Percentiles rank a stretch among this genome's conserved stretches.
Conservation (phyloP, 164 flowering plant species). For the Platanus orientalis region DNA sequence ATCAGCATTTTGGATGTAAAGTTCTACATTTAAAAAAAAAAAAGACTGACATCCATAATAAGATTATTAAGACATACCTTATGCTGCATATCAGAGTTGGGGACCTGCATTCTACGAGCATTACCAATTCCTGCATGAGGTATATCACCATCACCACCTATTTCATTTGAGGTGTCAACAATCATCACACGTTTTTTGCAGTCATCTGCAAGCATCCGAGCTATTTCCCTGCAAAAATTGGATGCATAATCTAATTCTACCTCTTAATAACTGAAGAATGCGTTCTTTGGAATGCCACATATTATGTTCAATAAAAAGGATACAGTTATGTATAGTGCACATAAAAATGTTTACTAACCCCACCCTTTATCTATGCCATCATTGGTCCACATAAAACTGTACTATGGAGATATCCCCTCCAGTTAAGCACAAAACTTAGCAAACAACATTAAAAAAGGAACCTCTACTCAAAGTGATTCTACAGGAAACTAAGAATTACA, state of each 20-base stretch:
- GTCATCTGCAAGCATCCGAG: conserved; percentile 95
- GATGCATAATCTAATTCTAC: not conserved
- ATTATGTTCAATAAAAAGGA: too few relatives aligned
- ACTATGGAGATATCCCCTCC: not conserved
- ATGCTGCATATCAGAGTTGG: conserved; percentile 78
- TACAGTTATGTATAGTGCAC: too few relatives aligned
- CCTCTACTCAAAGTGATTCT: not conserved
- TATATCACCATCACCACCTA: conserved; percentile 98
- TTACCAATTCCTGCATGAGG: conserved; percentile 94
- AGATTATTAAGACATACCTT: conserved; percentile 38
- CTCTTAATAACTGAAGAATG: not conserved
- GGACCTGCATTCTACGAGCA: conserved; percentile 97
- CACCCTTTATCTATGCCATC: too few relatives aligned
- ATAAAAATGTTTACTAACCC: too few relatives aligned
- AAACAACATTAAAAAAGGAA: too few relatives aligned
- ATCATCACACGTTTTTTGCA: conserved; percentile 88
- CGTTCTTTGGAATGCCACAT: not conserved
- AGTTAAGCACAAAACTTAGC: not conserved
- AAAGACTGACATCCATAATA: not conserved
- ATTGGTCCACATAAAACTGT: not conserved
- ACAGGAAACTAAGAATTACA: not conserved
- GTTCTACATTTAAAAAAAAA: not conserved
- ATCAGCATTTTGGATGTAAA: not conserved
- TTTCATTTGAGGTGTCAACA: conserved; percentile 97
- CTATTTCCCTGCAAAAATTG: conserved; percentile 64